Evolutionary conservation across 2,329 filamentous ascomycete species (phyloP).

Genomic region (Hypoxylon sp.): DNA sequence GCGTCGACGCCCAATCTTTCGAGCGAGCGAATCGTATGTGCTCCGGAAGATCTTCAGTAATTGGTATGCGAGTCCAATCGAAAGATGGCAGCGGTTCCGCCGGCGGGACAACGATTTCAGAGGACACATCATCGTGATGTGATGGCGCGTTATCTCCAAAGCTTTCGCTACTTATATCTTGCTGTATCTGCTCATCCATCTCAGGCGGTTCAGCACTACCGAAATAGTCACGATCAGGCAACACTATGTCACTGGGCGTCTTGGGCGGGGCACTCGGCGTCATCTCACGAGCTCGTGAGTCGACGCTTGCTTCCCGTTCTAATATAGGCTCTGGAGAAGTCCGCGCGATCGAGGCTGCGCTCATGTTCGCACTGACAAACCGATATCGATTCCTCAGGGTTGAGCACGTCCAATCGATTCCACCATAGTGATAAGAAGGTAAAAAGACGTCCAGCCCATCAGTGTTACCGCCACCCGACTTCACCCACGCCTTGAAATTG

Average conservation of each 20-base stretch:
- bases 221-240: constrained; percentile 46
- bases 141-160: constrained; percentile 33
- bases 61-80: constrained; percentile 80
- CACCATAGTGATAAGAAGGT: constrained; percentile 67
- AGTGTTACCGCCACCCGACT: constrained; percentile 61
- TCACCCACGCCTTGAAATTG: constrained; percentile 74
- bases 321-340: constrained; percentile 50
- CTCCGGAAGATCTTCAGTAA: constrained; percentile 67
- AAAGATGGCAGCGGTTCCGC: constrained; percentile 63
- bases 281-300: constrained; percentile 47
- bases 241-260: constrained; percentile 46
- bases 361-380: constrained; percentile 67
- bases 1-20: constrained; percentile 75
- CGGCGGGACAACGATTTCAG: constrained; percentile 33
- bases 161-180: constrained; percentile 34
- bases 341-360: constrained; percentile 49
- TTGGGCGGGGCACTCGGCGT: constrained; percentile 48
- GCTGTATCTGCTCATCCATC: constrained; percentile 29
- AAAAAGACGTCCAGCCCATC: constrained; percentile 61
- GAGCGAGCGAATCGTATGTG: constrained; percentile 78
- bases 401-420: constrained; percentile 73
- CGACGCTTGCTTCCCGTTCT: constrained; percentile 48
- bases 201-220: constrained; percentile 36
- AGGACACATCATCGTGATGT: constrained; percentile 32
- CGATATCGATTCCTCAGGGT: constrained; percentile 74